These are phyloP conservation scores for Agaricus subrufescens DNA, from an alignment of 768 basidiomycete species.

Conservation along the genomic window DNA sequence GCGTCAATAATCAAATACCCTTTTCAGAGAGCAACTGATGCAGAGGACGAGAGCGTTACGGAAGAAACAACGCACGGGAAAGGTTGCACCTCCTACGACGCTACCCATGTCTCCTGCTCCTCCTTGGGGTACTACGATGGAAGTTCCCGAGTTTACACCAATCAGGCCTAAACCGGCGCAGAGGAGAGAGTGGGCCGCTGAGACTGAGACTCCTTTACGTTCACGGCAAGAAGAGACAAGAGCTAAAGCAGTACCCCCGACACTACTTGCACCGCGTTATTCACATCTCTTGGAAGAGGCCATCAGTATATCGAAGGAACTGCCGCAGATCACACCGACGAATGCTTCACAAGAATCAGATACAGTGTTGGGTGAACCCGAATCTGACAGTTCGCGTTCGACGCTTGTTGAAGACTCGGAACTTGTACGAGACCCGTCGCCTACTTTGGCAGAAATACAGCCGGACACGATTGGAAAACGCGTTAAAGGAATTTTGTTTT, in stretches of 20 bases:
- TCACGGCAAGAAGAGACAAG: conserved; percentile 10
- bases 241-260: conserved; percentile 28
- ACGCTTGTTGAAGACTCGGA: conserved; percentile 6
- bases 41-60: conserved; percentile 51
- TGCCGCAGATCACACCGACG: background rate
- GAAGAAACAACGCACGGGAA: conserved; percentile 54
- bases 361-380: background rate
- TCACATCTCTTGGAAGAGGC: conserved; percentile 57
- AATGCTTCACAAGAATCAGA: background rate
- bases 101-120: conserved; percentile 19
- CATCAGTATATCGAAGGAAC: conserved; percentile 28
- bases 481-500: conserved; percentile 54
- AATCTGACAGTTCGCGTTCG: conserved; percentile 1
- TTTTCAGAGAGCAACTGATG: conserved; percentile 43
- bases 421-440: background rate
- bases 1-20: background rate
- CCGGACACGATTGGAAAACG: conserved; percentile 40
- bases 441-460: background rate
- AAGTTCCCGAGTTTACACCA: conserved; percentile 53
- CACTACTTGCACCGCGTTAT: conserved; percentile 50
- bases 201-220: conserved; percentile 24
- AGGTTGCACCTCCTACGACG: conserved; percentile 51
- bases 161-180: conserved; percentile 28
- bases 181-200: conserved; percentile 19
- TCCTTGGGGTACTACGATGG: conserved; percentile 22